These are phyloP conservation scores for Ophiostoma australiae DNA, from an alignment of 2,329 filamentous ascomycete genomes.

Conservation along the genomic window DNA sequence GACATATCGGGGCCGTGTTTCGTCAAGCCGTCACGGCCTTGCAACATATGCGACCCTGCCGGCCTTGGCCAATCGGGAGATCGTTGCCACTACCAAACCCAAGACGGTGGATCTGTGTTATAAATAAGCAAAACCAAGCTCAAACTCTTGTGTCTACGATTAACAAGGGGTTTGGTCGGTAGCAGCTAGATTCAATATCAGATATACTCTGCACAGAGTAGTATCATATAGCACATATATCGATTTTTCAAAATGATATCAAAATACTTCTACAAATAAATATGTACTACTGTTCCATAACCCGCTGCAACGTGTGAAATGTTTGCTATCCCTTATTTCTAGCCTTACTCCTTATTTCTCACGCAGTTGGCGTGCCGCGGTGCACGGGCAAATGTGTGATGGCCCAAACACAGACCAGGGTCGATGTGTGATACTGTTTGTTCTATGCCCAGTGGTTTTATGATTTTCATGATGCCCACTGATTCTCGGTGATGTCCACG, in stretches of 20 bases:
- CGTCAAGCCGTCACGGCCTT: conserved; percentile 7
- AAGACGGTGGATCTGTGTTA: not conserved
- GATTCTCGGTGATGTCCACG: not conserved
- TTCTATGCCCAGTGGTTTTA: not conserved
- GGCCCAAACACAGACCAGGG: conserved; percentile 2
- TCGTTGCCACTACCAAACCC: not conserved
- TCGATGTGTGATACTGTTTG: not conserved
- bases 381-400: not conserved
- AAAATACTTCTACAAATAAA: not conserved
- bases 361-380: not conserved
- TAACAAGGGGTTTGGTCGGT: not conserved
- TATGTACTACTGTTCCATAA: not conserved
- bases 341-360: too few species aligned
- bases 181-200: not conserved
- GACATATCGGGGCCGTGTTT: conserved; percentile 4
- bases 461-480: not conserved
- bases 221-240: not conserved
- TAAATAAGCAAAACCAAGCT: conserved; percentile 11
- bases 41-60: not conserved
- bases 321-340: conserved; percentile 1
- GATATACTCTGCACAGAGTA: not conserved
- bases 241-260: not conserved
- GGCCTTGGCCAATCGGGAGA: conserved; percentile 11
- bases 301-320: not conserved
- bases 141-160: not conserved